Base-by-base conservation (phyloP, 2,329 filamentous ascomycete genomes). In the Cordyceps fumosorosea region DNA sequence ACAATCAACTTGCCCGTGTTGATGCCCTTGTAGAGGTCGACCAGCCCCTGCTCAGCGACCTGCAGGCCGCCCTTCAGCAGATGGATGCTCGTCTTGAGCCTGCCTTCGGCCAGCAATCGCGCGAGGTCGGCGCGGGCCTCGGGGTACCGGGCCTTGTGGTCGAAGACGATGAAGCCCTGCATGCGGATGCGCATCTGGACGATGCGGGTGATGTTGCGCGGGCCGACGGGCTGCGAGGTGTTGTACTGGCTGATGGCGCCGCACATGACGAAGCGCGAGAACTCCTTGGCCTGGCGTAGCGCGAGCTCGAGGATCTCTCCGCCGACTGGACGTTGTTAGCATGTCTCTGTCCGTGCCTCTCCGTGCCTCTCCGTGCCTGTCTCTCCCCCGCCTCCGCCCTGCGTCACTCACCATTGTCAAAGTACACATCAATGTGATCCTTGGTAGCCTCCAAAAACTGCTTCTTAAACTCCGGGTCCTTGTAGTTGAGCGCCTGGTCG, bases 81-180 rank as follows among this genome's bases (percentile, higher is more conserved):
- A 3, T 87, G 88, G 74, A 91, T 88, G 72, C 87, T 87, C 63
- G 85, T 77, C 81, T 90, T 85, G 65, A 93, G 74, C 77, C 88
- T 91, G 61, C 89, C 89, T 71, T 90, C 84, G 0, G 77, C 76
- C 24, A 91, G 72, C 89, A 89, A 92, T 66, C 84, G 73, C 1
- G 81, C 81, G n/a, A 93, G 76, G 67, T 91, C 80, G 69, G 81
- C 78, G 63, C 82, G 75, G 0, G 87, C 90, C 50, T 76, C 70
- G 0, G 80, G 70, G 70, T 82, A 90, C 69, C 88, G 79, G 62
- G 81, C 77, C 8, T 72, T 75, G 68, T 82, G 90, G 72, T 93
- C 89, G 60, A 90, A 83, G 47, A 91, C 84, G 65, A 93, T 88
- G 73, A 93, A 92, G 0, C 88, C 88, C 74, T 88, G 81, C 78